Base-by-base conservation (phyloP, 768 basidiomycete genomes). In the Rhizopogon salebrosus region DNA sequence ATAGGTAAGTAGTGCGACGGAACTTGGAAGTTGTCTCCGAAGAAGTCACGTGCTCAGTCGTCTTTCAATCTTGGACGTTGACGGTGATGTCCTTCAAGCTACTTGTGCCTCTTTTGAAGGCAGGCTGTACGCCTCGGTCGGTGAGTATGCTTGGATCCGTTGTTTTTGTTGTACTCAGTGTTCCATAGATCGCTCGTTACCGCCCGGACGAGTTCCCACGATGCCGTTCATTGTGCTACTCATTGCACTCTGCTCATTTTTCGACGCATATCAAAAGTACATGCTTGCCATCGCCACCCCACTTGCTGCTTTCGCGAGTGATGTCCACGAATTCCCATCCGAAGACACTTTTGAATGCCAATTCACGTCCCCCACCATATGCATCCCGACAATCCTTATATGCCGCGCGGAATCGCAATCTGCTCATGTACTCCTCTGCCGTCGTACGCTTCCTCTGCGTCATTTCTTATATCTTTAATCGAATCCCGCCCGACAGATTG, bases 401-500 rank as follows among this genome's bases (percentile, higher is more conserved):
- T 64, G 77, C 75, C 3, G 72, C 80, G 62, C 70, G 75, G 61
- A 95, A 94, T 61, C 79, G 85, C 36, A 83, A 81, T 39, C 69
- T 95, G 56, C 72, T 92, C 54, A 86, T 95, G 85, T 95, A 95
- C 68, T 81, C 83, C 16, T 79, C 87, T 22, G 90, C 93, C 3
- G 83, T 87, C 51, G 88, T 93, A 73, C 52, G 88, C 73, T 39
- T 42, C 38, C 20, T 6, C 22, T 38, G 22, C 18, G 2, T 38
- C 38, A 22, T 16, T 52, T 36, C 11, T 34, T 14, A 43, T 46
- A 20, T 41, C 41, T 6, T 13, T 39, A 20, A 42, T 53, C 61
- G 42, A 22, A 52, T 53, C 38, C 35, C 9, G 29, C 23, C 34
- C 45, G 35, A 10, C 56, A 95, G 93, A 83, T 95, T 42, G 70